These are phyloP conservation scores for Trichocladium uniseriatum DNA, from an alignment of 495 filamentous ascomycete genomes.

Conservation along the genomic window DNA sequence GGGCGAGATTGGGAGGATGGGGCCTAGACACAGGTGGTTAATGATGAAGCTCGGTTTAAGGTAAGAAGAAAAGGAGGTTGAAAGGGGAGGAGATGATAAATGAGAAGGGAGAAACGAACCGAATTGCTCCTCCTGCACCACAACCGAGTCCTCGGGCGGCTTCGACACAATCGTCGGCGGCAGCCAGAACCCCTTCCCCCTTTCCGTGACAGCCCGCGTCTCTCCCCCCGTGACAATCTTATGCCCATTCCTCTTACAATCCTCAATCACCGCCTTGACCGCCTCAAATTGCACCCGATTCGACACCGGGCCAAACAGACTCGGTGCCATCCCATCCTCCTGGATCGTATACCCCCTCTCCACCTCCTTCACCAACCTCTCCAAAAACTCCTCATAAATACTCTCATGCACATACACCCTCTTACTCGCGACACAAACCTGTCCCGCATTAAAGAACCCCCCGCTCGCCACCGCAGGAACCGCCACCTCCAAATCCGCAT, in stretches of 20 bases:
- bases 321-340: conserved; percentile 33
- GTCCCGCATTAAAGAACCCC: conserved; percentile 52
- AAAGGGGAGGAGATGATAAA: no score
- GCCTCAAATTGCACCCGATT: conserved; percentile 51
- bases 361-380: conserved; percentile 45
- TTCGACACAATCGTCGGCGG: conserved; percentile 42
- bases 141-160: conserved; percentile 33
- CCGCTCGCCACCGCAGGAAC: conserved; percentile 43
- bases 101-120: no score
- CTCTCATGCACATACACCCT: conserved; percentile 60
- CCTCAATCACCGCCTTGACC: conserved; percentile 39
- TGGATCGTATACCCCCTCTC: conserved; percentile 40
- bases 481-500: conserved; percentile 54
- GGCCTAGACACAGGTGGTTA: conserved; percentile 22
- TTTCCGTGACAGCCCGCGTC: conserved; percentile 10
- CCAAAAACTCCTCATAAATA: conserved; percentile 55
- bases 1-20: conserved; percentile 47
- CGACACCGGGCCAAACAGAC: conserved; percentile 48
- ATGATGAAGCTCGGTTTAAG: no score
- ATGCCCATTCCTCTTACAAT: conserved; percentile 36
- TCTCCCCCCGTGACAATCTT: conserved; percentile 35
- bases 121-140: conserved; percentile 45
- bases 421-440: conserved; percentile 47
- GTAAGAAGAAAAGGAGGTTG: no score
- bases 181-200: conserved; percentile 38